phyloP scores from a whole-genome alignment of 805 yeast genomes.

The Kuraishia hungarica region DNA sequence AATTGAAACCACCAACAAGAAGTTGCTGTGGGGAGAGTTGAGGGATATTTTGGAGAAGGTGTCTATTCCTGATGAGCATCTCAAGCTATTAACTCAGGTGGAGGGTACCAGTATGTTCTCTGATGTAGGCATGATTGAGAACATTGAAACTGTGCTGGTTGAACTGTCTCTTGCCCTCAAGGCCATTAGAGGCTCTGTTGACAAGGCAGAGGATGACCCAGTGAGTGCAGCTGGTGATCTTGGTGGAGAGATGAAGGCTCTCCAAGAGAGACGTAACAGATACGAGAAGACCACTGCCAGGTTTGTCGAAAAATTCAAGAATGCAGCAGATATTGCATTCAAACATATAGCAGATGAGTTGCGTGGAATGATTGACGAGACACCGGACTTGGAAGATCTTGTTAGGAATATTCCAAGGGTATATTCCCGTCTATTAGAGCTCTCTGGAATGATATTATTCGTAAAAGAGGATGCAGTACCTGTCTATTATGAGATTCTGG shows the following conservation, averaged over 20 bases:
- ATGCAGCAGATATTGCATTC: constrained; percentile 15
- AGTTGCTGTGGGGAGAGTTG: constrained; percentile 62
- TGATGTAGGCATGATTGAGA: constrained; percentile 30
- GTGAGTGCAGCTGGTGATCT: constrained; percentile 38
- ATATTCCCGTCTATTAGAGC: constrained; percentile 31
- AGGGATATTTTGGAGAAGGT: constrained; percentile 64
- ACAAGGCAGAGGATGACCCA: constrained; percentile 31
- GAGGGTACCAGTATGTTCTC: constrained; percentile 36
- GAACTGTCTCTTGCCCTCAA: constrained; percentile 56
- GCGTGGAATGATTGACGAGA: constrained; percentile 13
- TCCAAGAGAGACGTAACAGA: constrained; percentile 52
- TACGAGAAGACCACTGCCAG: constrained; percentile 47
- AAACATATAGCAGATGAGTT: constrained; percentile 10
- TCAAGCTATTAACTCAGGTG: constrained; percentile 32
- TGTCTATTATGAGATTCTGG: constrained; percentile 35
- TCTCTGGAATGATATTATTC: constrained; percentile 44
- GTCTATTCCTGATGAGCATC: constrained; percentile 48
- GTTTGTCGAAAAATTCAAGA: constrained; percentile 39
- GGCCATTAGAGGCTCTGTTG: constrained; percentile 43
- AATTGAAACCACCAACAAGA: constrained; percentile 74
- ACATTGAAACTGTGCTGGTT: constrained; percentile 45
- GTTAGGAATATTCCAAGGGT: constrained; percentile 13
- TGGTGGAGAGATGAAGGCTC: constrained; percentile 61
- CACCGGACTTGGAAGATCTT: constrained; percentile 7
- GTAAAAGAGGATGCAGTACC: constrained; percentile 46